Evolutionary conservation across 345 rosid species (phyloP), one percentile per base, ranked within the genome.

Genomic region (Brassica incana): DNA sequence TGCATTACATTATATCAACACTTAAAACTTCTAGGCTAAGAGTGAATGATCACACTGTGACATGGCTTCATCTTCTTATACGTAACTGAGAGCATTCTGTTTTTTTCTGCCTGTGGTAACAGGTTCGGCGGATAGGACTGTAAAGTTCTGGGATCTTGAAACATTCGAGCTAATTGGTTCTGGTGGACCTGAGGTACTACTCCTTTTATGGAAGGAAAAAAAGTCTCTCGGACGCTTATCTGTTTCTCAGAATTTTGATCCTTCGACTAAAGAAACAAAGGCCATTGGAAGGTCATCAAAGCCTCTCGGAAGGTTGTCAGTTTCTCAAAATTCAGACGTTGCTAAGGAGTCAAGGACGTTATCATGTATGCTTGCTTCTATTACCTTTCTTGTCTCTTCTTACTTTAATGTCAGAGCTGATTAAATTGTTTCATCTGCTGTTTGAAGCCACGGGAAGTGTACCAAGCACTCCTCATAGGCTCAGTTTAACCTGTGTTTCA

Each of bases 91-190:
- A 23, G 25, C 25, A 23, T 23, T 23, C 15, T 40, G 54, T 38
- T 75, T 27, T 27, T 23, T 23, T 23, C 25, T 71, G 52, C 67
- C 54, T 40, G 67, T 63, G 69, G 27, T 59, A 54, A 36, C 83
- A 93, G 98, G 99, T 85, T 96, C 99, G 74, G 90, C 98, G 81
- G 99, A 96, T 80, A 88, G 93, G 83, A 96, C 99, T 32, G 95
- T 96, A 27, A 96, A 93, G 83, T 96, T 90, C 99, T 68, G 90
- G 93, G 99, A 96, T 86, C 98, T 96, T 54, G 98, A 93, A 84
- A 91, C 98, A 63, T 96, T 96, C 82, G 99, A 96, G 85, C 88
- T 92, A 25, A 93, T 93, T 79, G 97, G 94, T 82, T 89, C 99
- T 68, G 90, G 93, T 75, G 98, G 97, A 72, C 94, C 94, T 43